Conservation (phyloP, 371 early-diverging fungal species). For the Mortierella sp. region DNA sequence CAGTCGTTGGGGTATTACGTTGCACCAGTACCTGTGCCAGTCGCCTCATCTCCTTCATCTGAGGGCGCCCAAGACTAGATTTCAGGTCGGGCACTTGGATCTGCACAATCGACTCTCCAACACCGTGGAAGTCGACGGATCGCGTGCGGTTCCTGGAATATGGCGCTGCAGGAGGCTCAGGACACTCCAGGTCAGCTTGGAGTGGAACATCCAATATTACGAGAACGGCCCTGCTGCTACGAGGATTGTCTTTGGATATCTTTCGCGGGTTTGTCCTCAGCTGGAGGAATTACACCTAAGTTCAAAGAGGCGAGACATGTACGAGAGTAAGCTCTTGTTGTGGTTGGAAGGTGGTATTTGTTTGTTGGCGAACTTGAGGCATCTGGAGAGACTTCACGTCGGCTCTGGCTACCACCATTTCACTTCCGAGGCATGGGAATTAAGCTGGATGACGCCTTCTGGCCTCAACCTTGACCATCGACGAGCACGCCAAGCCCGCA, state of each 20-base stretch:
- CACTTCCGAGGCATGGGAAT: not conserved
- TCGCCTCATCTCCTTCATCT: slow-evolving; percentile 6
- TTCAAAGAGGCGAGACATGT: not conserved
- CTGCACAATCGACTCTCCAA: not conserved
- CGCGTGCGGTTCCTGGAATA: not conserved
- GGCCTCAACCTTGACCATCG: slow-evolving; percentile 4
- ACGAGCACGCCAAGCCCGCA: not conserved
- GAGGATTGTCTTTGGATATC: slow-evolving; percentile 4
- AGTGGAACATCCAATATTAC: not conserved
- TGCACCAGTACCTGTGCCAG: slow-evolving; percentile 2
- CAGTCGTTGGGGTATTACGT: not conserved
- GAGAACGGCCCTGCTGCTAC: not conserved
- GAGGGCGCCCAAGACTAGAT: not conserved
- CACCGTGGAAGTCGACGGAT: not conserved
- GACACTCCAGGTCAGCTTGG: not conserved
- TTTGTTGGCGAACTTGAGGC: not conserved
- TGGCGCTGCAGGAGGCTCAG: not conserved
- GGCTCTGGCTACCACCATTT: not conserved
- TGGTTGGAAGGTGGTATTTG: not conserved
- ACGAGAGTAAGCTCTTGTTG: not conserved
- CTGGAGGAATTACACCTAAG: not conserved
- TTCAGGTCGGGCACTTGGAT: not conserved
- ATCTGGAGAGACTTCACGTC: not conserved
- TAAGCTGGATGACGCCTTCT: slow-evolving; percentile 4
- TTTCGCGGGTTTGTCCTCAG: not conserved